Evolutionary conservation across 164 flowering plant species (phyloP), one percentile per base, ranked within the genome.

Genomic region (Platanus orientalis): DNA sequence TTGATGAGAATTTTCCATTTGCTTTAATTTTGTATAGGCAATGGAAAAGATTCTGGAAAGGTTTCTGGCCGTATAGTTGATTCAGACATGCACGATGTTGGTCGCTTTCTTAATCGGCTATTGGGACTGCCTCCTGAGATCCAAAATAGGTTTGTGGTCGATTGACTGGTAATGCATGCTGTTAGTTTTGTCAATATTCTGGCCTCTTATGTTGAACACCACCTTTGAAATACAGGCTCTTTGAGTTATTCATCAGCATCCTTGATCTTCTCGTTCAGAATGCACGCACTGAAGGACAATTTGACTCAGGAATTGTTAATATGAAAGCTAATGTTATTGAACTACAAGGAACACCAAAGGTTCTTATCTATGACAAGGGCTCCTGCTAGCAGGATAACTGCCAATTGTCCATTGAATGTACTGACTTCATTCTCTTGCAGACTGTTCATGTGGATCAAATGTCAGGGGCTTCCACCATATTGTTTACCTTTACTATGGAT

Each of bases 31-130:
- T 55, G 28, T 61, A 24, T 60, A 90, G 98, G 82, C 62, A 87
- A 71, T 72, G 97, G 87, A 25, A 92, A 83, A 73, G 92, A 89
- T 50, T 56, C 73, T 70, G 89, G 87, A 57, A 93, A 80, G 71
- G 23, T 84, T 39, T 79, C 86, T 55, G 96, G 98, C 21, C 93
- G 96, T 67, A 94, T 94, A 58, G 77, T 86, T 73, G 99, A 94
- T 64, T 91, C 97, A 19, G 99, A 94, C 73, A 91, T 91, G 97
- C 87, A 86, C 78, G 99, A 94, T 76, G 92, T 94, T 77, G 97
- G 97, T 4, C 96, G 99, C 54, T 94, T 94, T 58, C 94, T 94
- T 23, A 94, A 94, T 79, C 84, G 99, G 19, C 81, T 94, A 30
- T 73, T 94, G 56, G 99, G 99, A 19, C 73, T 94, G 75, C 95